Evolutionary conservation across 352 stramenopile species (phyloP).

Genomic region (Globisporangium nunn): DNA sequence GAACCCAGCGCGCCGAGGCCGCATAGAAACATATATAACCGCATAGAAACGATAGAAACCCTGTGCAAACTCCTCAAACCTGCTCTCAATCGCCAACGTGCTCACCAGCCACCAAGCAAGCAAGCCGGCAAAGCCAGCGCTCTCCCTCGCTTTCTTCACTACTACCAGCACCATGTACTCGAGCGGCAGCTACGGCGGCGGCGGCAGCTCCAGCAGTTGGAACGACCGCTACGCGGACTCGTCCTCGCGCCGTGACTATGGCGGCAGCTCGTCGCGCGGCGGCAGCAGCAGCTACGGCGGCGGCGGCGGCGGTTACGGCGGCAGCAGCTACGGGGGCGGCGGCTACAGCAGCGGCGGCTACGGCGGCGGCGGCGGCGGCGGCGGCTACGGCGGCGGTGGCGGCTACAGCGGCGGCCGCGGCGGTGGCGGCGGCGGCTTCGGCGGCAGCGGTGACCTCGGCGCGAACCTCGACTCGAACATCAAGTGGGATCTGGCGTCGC

Average conservation of each 20-base stretch:
- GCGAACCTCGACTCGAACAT: conserved; percentile 89
- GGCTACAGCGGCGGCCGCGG: conserved; percentile 20
- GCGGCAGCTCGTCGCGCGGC: conserved; percentile 25
- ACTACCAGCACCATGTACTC: conserved; percentile 38
- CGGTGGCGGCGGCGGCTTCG: conserved; percentile 21
- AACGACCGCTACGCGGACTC: conserved; percentile 67
- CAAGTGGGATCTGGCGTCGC: conserved; percentile 91
- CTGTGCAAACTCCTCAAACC: neutral
- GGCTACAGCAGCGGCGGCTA: conserved; percentile 21
- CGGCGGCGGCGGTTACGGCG: conserved; percentile 18
- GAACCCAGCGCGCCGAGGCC: too few relatives aligned
- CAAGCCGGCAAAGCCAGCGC: neutral
- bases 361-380: conserved; percentile 29
- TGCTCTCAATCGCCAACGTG: neutral
- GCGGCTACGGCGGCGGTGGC: conserved; percentile 22
- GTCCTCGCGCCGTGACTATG: conserved; percentile 65
- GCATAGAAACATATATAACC: too few relatives aligned
- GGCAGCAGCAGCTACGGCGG: conserved; percentile 23
- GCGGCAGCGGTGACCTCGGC: conserved; percentile 73
- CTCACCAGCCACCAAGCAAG: neutral
- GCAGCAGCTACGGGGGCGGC: conserved; percentile 23
- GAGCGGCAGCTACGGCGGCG: conserved; percentile 21
- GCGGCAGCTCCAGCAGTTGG: conserved; percentile 20
- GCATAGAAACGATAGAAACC: too few relatives aligned
- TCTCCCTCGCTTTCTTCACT: conserved; percentile 4